A percentile compares a stretch with the other conserved stretches of the same genome.
Evolutionary conservation across 192 early-diverging fungal species (phyloP).

Genomic region (Backusella circina): DNA sequence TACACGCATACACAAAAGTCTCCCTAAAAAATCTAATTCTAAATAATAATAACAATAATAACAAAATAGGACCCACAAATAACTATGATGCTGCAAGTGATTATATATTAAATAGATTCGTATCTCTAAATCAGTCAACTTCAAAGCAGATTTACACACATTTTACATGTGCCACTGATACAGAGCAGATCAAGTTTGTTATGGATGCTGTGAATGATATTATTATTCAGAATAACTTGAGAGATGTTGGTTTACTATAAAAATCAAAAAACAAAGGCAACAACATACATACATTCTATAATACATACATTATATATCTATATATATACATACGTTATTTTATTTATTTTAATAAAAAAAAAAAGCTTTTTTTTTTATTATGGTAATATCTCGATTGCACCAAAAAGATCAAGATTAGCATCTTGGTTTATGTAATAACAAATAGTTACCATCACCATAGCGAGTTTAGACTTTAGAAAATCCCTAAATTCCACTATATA

Average conservation of each 20-base stretch:
- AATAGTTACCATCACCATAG: no score
- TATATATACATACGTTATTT: background rate
- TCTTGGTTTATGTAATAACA: no score
- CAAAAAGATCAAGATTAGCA: no score
- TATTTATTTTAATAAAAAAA: background rate
- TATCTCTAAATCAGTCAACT: constrained; percentile 72
- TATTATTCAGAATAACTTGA: constrained; percentile 82
- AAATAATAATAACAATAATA: background rate
- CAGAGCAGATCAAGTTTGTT: constrained; percentile 84
- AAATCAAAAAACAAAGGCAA: background rate
- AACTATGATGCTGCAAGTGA: constrained; percentile 71
- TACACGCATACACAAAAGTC: background rate
- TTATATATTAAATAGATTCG: constrained; percentile 79
- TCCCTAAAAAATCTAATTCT: background rate
- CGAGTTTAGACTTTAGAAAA: no score
- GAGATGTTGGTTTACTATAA: constrained; percentile 78
- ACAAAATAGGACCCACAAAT: constrained; percentile 30
- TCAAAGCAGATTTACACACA: constrained; percentile 85
- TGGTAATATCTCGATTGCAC: no score
- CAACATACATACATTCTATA: background rate
- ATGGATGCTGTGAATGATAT: constrained; percentile 91
- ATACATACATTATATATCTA: background rate
- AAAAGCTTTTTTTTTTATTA: no score
- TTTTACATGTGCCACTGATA: constrained; percentile 87
- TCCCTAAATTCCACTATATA: no score